Evolutionary conservation across 169 alveolate genomes (phyloP).

Genomic region (Plasmodium chabaudi): DNA sequence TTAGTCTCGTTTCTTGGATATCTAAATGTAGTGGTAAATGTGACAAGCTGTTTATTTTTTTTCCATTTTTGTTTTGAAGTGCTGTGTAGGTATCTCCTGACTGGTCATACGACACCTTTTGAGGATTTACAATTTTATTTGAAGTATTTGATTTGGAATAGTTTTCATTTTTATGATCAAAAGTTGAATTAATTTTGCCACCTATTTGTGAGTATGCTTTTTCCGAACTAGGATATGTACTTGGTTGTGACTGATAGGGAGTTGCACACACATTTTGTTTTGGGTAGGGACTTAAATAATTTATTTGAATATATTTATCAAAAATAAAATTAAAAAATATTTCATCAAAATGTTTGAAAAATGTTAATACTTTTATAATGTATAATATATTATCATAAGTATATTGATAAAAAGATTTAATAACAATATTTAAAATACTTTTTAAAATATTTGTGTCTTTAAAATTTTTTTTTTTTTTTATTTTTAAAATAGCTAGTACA

Average conservation of each 20-base stretch:
- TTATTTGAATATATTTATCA: conserved; percentile 5
- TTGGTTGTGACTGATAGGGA: too few relatives aligned
- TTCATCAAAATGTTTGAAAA: conserved; percentile 43
- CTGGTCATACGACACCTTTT: too few relatives aligned
- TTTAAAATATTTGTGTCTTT: conserved; percentile 33
- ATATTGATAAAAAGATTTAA: conserved; percentile 18
- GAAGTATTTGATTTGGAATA: too few relatives aligned
- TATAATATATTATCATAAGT: conserved; percentile 34
- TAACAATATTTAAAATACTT: conserved; percentile 1
- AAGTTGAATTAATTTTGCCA: too few relatives aligned
- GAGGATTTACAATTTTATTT: too few relatives aligned
- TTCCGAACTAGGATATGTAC: too few relatives aligned
- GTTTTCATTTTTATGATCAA: too few relatives aligned
- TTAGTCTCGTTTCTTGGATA: conserved; percentile 22
- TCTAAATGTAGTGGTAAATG: conserved; percentile 70
- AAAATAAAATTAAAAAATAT: conserved; percentile 44
- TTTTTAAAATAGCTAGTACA: conserved; percentile 34
- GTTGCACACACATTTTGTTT: too few relatives aligned
- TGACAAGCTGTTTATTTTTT: conserved; percentile 33
- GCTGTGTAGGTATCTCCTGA: too few relatives aligned
- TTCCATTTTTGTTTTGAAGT: neutral
- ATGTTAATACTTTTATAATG: conserved; percentile 23
- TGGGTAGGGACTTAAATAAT: too few relatives aligned
- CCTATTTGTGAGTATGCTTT: too few relatives aligned
- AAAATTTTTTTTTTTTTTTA: conserved; percentile 27